Percentiles rank a stretch among this genome's conserved stretches.
phyloP scores from a whole-genome alignment of 352 stramenopile species.

The Phytophthora quininea region DNA sequence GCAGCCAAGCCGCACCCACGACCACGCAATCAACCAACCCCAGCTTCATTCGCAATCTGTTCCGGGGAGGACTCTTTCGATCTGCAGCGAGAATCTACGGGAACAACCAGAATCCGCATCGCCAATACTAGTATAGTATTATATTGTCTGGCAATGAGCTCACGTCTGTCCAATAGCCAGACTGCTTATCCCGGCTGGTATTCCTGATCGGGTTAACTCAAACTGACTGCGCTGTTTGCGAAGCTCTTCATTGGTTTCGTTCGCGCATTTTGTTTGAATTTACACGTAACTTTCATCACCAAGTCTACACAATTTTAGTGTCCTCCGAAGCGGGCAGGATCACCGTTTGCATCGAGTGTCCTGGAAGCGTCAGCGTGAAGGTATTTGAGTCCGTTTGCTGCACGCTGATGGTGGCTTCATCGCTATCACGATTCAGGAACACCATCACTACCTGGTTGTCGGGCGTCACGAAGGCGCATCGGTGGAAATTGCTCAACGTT shows the following conservation, averaged over 20 bases:
- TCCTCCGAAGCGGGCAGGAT: slow-evolving; percentile 10
- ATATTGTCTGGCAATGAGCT: no score
- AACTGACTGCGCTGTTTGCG: no score
- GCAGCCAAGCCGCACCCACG: slow-evolving; percentile 1
- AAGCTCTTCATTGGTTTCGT: no score
- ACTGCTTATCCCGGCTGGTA: no score
- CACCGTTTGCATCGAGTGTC: slow-evolving; percentile 1
- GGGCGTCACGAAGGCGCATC: slow-evolving; percentile 37
- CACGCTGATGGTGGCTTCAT: slow-evolving; percentile 15
- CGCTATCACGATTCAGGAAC: slow-evolving; percentile 26
- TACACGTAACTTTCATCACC: no score
- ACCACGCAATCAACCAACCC: not conserved
- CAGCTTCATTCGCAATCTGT: not conserved
- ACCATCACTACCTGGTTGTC: slow-evolving; percentile 40
- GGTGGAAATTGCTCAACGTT: slow-evolving; percentile 28
- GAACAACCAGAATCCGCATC: no score
- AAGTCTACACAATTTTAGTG: slow-evolving; percentile 1
- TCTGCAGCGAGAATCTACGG: no score
- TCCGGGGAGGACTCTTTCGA: no score
- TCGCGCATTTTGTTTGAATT: no score
- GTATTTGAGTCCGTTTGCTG: slow-evolving; percentile 1
- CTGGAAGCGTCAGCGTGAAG: not conserved
- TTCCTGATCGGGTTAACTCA: no score
- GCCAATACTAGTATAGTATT: no score
- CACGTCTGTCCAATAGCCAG: no score